A percentile compares a stretch with the other conserved stretches of the same genome.
phyloP scores from a whole-genome alignment of 352 stramenopile genomes.

The Thalassiosira allenii region DNA sequence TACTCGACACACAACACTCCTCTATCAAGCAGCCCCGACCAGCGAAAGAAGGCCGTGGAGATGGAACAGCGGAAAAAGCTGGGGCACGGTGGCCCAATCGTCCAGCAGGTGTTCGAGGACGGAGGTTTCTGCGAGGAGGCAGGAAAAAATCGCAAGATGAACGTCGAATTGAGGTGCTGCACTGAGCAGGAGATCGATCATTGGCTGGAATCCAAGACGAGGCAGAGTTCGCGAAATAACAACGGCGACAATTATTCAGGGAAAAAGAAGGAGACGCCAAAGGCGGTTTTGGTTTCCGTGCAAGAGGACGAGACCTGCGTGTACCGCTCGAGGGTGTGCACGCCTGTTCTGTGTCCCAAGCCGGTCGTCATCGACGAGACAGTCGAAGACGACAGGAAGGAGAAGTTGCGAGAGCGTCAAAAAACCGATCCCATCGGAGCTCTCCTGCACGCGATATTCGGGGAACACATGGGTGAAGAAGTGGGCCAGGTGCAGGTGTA shows the following conservation, averaged over 20 bases:
- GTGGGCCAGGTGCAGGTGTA: conserved; percentile 31
- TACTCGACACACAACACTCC: background rate
- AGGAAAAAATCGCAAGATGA: conserved; percentile 49
- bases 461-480: conserved; percentile 19
- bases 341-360: conserved; percentile 54
- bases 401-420: background rate
- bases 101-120: conserved; percentile 49
- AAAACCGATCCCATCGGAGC: conserved; percentile 20
- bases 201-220: conserved; percentile 51
- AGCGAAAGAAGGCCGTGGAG: background rate
- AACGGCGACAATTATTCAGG: background rate
- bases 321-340: conserved; percentile 59
- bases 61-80: background rate
- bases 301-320: conserved; percentile 53
- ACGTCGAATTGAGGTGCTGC: conserved; percentile 73
- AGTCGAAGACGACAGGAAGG: conserved; percentile 3
- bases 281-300: conserved; percentile 41
- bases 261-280: conserved; percentile 15
- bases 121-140: conserved; percentile 74
- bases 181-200: conserved; percentile 58
- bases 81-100: conserved; percentile 21
- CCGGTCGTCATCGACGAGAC: background rate
- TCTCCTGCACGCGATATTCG: conserved; percentile 33
- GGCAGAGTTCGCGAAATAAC: background rate
- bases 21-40: background rate